phyloP scores from a whole-genome alignment of 768 basidiomycete species.

The Phaeotremella fagi region DNA sequence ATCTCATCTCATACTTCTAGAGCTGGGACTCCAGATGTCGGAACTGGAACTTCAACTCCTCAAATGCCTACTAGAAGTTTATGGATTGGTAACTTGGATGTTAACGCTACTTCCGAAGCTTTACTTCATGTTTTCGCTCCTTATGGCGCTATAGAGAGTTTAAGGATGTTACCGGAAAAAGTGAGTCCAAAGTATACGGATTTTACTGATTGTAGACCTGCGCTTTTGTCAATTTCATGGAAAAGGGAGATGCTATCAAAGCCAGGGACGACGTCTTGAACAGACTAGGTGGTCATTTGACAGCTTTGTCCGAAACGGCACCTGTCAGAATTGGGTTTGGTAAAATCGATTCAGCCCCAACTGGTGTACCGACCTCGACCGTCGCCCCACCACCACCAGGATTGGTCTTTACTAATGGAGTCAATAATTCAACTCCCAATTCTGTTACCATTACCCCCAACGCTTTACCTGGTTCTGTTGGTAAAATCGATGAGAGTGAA shows the following conservation, averaged over 20 bases:
- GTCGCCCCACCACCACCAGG: constrained; percentile 50
- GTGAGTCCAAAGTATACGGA: constrained; percentile 51
- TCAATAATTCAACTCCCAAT: constrained; percentile 27
- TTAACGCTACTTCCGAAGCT: constrained; percentile 87
- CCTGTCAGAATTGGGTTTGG: constrained; percentile 97
- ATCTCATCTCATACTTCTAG: constrained; percentile 37
- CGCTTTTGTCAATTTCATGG: constrained; percentile 98
- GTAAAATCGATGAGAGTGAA: constrained; percentile 50
- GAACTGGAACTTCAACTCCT: constrained; percentile 28
- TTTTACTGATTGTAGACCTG: constrained; percentile 64
- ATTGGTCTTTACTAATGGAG: constrained; percentile 47
- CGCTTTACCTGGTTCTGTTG: not conserved
- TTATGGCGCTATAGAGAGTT: constrained; percentile 94
- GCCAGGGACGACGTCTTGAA: constrained; percentile 98
- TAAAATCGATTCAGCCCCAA: constrained; percentile 92
- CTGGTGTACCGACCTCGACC: constrained; percentile 73
- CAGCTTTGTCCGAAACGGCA: constrained; percentile 85
- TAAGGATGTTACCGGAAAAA: constrained; percentile 94
- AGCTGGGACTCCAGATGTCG: constrained; percentile 40
- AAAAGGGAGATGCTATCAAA: constrained; percentile 88
- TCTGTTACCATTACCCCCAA: constrained; percentile 41
- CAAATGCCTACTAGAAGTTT: constrained; percentile 93
- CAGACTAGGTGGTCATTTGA: constrained; percentile 76
- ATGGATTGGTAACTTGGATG: constrained; percentile 98
- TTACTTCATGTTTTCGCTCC: constrained; percentile 92